Conservation (phyloP, 2,329 filamentous ascomycete species). For the Pseudocercospora pini-densiflorae region DNA sequence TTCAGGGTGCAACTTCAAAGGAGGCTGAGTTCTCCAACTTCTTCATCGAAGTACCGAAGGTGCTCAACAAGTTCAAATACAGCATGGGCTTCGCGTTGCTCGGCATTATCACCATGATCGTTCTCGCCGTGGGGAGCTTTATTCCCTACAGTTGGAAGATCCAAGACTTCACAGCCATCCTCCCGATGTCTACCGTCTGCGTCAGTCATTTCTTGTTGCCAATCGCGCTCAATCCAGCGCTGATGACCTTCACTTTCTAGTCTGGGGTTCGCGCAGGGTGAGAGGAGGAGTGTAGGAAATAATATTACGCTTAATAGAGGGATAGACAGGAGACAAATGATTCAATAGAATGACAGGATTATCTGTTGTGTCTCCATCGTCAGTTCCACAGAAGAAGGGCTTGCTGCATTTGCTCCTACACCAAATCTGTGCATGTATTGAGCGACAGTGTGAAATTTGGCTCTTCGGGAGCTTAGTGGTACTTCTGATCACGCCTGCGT, state of each 20-base stretch:
- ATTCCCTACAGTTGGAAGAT: conserved; percentile 63
- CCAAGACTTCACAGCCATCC: conserved; percentile 64
- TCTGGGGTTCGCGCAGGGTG: background rate
- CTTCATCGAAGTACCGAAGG: conserved; percentile 80
- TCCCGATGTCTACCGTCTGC: conserved; percentile 75
- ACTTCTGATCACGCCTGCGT: no score
- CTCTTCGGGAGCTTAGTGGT: no score
- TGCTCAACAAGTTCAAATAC: conserved; percentile 79
- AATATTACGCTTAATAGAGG: background rate
- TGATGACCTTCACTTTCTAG: conserved; percentile 81
- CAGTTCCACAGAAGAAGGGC: background rate
- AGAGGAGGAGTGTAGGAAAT: background rate
- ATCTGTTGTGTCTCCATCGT: background rate
- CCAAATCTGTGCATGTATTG: no score
- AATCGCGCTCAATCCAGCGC: conserved; percentile 74
- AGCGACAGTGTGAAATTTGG: no score
- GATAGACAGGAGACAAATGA: background rate
- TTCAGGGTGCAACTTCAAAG: conserved; percentile 73
- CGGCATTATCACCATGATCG: conserved; percentile 65
- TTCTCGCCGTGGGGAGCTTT: conserved; percentile 66
- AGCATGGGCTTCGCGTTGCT: conserved; percentile 66
- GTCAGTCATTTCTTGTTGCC: conserved; percentile 72
- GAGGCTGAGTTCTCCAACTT: conserved; percentile 82
- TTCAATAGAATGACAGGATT: background rate
- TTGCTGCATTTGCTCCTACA: background rate